phyloP scores from a whole-genome alignment of 352 stramenopile genomes.

The Pythium scleroteichum region DNA sequence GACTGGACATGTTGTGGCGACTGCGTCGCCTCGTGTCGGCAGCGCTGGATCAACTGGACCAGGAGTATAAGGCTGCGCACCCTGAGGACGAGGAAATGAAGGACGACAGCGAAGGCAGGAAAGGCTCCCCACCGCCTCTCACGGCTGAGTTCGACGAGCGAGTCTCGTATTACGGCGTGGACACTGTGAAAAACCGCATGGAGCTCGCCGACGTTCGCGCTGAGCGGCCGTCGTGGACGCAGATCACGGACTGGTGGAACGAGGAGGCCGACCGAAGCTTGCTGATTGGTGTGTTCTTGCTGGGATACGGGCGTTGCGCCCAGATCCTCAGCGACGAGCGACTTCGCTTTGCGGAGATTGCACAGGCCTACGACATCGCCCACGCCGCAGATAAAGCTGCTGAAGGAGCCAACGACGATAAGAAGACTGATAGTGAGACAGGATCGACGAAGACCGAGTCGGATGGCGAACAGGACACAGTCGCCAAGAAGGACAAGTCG shows the following conservation, averaged over 20 bases:
- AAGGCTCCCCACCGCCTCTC: slow-evolving; percentile 23
- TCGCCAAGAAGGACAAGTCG: slow-evolving; percentile 8
- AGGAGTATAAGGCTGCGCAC: slow-evolving; percentile 35
- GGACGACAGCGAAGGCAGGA: slow-evolving; percentile 21
- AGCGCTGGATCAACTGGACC: slow-evolving; percentile 65
- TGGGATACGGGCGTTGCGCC: slow-evolving; percentile 81
- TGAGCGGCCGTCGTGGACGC: slow-evolving; percentile 76
- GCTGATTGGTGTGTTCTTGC: slow-evolving; percentile 82
- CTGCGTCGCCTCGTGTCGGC: slow-evolving; percentile 62
- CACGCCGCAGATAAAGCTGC: slow-evolving; percentile 34
- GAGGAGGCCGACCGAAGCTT: slow-evolving; percentile 76
- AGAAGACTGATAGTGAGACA: slow-evolving; percentile 27
- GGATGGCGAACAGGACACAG: slow-evolving; percentile 29
- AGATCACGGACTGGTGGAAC: slow-evolving; percentile 89
- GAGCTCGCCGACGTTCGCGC: slow-evolving; percentile 57
- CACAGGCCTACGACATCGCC: slow-evolving; percentile 45
- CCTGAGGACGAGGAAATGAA: slow-evolving; percentile 24
- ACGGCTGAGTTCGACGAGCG: slow-evolving; percentile 74
- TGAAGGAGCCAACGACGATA: slow-evolving; percentile 39
- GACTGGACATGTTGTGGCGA: slow-evolving; percentile 83
- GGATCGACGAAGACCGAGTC: slow-evolving; percentile 11
- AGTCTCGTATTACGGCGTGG: slow-evolving; percentile 66
- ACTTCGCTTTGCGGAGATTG: slow-evolving; percentile 68
- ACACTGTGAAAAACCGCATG: slow-evolving; percentile 62
- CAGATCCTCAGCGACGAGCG: slow-evolving; percentile 80